These are phyloP conservation scores for Sporobolomyces pararoseus DNA, from an alignment of 768 basidiomycete genomes.

Conservation along the genomic window DNA sequence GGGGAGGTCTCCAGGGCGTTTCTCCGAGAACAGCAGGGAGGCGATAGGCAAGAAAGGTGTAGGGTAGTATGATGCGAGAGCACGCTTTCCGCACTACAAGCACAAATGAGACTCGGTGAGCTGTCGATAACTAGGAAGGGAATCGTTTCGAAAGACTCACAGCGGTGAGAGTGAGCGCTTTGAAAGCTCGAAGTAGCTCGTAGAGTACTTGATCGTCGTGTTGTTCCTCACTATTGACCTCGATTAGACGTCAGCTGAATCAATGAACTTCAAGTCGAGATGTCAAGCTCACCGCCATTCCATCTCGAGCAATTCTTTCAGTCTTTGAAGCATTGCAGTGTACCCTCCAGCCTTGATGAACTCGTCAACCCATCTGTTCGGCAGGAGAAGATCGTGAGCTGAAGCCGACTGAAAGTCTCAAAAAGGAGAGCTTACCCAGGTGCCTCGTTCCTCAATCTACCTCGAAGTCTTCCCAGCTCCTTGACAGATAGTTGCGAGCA, in stretches of 20 bases:
- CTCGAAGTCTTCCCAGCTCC: conserved; percentile 75
- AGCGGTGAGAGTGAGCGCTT: conserved; percentile 72
- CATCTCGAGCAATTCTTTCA: conserved; percentile 87
- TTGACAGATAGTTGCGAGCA: conserved; percentile 78
- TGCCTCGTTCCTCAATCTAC: conserved; percentile 85
- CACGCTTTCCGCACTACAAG: conserved; percentile 71
- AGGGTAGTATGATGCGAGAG: conserved; percentile 82
- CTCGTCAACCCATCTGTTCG: conserved; percentile 75
- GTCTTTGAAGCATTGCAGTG: conserved; percentile 68
- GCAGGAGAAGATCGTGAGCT: background rate
- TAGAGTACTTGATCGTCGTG: conserved; percentile 93
- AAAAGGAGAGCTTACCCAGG: conserved; percentile 59
- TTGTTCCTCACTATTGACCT: conserved; percentile 91
- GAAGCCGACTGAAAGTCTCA: no score
- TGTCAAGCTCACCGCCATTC: conserved; percentile 83
- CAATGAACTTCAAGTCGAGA: background rate
- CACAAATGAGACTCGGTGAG: no score
- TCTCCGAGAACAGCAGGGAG: conserved; percentile 85
- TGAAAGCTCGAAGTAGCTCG: conserved; percentile 87
- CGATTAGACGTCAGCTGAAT: no score
- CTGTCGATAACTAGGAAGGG: background rate
- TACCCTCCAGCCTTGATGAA: conserved; percentile 84
- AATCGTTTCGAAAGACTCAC: conserved; percentile 42
- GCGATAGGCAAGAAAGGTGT: conserved; percentile 81
- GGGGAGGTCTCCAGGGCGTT: conserved; percentile 91